Percentiles rank a stretch among this genome's conserved stretches.
phyloP scores from a whole-genome alignment of 176 grass and related monocot species.

The Avena sativa region DNA sequence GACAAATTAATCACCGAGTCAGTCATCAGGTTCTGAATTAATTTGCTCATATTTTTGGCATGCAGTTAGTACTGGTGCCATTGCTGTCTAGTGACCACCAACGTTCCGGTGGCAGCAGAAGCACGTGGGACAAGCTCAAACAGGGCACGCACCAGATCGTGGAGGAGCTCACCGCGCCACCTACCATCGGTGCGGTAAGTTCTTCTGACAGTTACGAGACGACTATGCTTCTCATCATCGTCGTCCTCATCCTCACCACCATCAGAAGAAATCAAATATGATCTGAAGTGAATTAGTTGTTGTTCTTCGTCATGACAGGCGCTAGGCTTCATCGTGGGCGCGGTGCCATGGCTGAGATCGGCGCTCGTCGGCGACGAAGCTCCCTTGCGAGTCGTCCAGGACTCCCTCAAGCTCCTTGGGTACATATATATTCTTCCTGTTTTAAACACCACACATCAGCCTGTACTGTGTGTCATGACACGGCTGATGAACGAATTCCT shows the following conservation, averaged over 20 bases:
- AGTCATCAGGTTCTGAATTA: not conserved
- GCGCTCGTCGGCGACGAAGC: slow-evolving; percentile 48
- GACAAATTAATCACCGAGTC: too few species aligned
- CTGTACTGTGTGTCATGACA: too few species aligned
- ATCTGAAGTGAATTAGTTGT: not conserved
- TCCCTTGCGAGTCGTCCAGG: slow-evolving; percentile 52
- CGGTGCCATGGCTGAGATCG: slow-evolving; percentile 57
- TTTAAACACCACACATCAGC: not conserved
- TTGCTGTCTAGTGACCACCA: slow-evolving; percentile 30
- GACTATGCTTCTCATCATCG: not conserved
- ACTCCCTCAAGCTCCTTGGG: slow-evolving; percentile 53
- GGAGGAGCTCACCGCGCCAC: slow-evolving; percentile 62
- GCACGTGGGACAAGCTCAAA: too few species aligned
- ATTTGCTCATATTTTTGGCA: not conserved
- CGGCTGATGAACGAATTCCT: not conserved
- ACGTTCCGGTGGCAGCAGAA: not conserved
- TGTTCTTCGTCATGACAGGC: slow-evolving; percentile 31
- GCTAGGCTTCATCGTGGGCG: slow-evolving; percentile 61
- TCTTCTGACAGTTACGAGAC: not conserved
- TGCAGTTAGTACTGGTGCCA: slow-evolving; percentile 24
- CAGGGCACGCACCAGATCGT: too few species aligned
- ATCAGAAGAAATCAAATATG: not conserved
- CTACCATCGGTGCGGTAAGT: slow-evolving; percentile 59
- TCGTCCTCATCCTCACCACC: not conserved
- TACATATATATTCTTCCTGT: not conserved